A percentile compares a stretch with the other conserved stretches of the same genome.
These are phyloP conservation scores for Pestalotiopsis sp. DNA, from an alignment of 2,329 filamentous ascomycete genomes.

Conservation along the genomic window DNA sequence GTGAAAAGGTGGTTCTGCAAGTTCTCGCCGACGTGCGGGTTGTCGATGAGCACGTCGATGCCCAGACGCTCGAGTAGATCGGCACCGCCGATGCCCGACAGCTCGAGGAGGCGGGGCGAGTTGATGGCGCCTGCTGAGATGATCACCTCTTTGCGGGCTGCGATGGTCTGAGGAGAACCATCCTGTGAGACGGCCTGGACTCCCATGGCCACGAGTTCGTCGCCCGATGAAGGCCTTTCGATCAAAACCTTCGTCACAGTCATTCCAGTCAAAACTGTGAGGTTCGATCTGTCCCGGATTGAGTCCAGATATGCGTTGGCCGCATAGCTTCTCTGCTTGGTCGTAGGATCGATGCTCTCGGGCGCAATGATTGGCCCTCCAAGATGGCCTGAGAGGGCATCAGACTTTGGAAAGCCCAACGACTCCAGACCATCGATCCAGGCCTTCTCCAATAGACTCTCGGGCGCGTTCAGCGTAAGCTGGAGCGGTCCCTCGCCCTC, in stretches of 20 bases:
- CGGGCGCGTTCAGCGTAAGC: slow-evolving; percentile 6
- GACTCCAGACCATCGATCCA: slow-evolving; percentile 12
- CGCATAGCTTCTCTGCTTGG: slow-evolving; percentile 15
- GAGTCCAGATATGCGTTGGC: slow-evolving; percentile 16
- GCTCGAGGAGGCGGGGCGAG: slow-evolving; percentile 43
- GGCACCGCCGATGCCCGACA: slow-evolving; percentile 41
- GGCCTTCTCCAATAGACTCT: slow-evolving; percentile 7
- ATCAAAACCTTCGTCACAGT: slow-evolving; percentile 12
- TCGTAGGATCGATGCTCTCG: slow-evolving; percentile 14
- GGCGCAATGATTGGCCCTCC: slow-evolving; percentile 10
- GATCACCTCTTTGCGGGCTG: slow-evolving; percentile 41
- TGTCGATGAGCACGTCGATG: slow-evolving; percentile 33
- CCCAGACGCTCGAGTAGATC: slow-evolving; percentile 32
- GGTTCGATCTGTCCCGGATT: slow-evolving; percentile 6
- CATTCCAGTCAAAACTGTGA: slow-evolving; percentile 13
- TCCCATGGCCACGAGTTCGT: neutral
- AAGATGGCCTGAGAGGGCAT: slow-evolving; percentile 12
- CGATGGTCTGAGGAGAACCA: slow-evolving; percentile 19
- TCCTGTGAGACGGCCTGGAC: slow-evolving; percentile 2
- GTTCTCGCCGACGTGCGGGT: slow-evolving; percentile 41
- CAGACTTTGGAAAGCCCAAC: slow-evolving; percentile 8
- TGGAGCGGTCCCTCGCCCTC: slow-evolving; percentile 12
- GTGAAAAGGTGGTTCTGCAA: slow-evolving; percentile 34
- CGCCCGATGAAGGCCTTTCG: neutral
- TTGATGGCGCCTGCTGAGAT: slow-evolving; percentile 43